phyloP scores from a whole-genome alignment of 495 filamentous ascomycete genomes.

The Ramalina intermedia region DNA sequence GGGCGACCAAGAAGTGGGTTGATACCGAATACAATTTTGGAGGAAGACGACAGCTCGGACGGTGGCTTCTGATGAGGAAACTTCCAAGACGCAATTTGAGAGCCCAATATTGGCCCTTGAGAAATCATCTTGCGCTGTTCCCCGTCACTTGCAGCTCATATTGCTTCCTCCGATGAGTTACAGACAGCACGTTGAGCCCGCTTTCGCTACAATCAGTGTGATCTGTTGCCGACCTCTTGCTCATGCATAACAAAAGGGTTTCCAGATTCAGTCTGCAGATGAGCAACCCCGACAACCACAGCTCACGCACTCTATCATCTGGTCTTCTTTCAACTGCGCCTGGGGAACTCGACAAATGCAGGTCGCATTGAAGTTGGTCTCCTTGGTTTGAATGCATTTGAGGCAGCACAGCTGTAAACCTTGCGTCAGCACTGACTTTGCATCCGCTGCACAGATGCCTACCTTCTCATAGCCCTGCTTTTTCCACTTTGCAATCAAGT shows the following conservation, averaged over 20 bases:
- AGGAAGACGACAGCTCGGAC: constrained; percentile 41
- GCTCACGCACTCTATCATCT: constrained; percentile 85
- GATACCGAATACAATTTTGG: constrained; percentile 46
- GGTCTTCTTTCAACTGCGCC: constrained; percentile 77
- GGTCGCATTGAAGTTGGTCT: constrained; percentile 96
- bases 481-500: constrained; percentile 98
- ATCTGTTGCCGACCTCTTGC: too few relatives aligned
- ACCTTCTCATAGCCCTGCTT: constrained; percentile 98
- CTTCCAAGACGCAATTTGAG: too few relatives aligned
- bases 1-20: constrained; percentile 24
- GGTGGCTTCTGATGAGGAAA: constrained; percentile 3
- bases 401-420: constrained; percentile 66
- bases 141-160: not conserved
- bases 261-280: constrained; percentile 52
- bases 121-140: not conserved
- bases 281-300: constrained; percentile 90
- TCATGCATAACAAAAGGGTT: not conserved
- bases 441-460: not conserved
- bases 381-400: constrained; percentile 94
- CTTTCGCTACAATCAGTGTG: not conserved
- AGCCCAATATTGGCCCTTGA: too few relatives aligned
- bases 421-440: not conserved
- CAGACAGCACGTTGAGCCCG: not conserved
- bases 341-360: constrained; percentile 96
- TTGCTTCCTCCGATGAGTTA: too few relatives aligned